Evolutionary conservation across 1,139 yeast species (phyloP), one percentile per base, ranked within the genome.

Genomic region (Kodamaea fungicola): DNA sequence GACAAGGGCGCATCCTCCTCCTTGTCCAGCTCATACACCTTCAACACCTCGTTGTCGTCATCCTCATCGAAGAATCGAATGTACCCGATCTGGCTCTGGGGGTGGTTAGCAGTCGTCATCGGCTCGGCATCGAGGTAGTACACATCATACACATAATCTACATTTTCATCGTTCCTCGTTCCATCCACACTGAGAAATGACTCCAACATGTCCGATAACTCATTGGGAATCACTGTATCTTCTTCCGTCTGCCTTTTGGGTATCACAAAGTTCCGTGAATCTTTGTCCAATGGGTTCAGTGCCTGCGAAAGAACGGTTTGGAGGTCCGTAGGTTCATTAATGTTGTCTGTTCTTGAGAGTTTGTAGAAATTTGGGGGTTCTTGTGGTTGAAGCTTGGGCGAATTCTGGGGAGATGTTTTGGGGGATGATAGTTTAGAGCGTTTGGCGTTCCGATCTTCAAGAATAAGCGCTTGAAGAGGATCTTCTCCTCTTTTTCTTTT

Each of bases 71-170:
- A 78, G 51, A 83, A 82, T 43, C 74, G 71, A 34, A 78, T 73
- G 57, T 80, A 83, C 6, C 92, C 94, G 31, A 83, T 74, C 35
- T 75, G 76, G 12, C 74, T 55, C 42, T 55, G 63, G 55, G 76
- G 74, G 58, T 60, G 73, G 61, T 59, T 76, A 66, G 39, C 73
- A 67, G 34, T 66, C 67, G 71, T 68, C 40, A 66, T 46, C 1
- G 74, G 70, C 38, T 57, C 65, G 2, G 50, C 43, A 6, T 65
- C 52, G 28, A 71, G 50, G 25, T 64, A 67, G 45, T 90, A 90
- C 12, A 90, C 89, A 61, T 90, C 98, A 54, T 88, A 92, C 12
- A 90, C 97, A 49, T 86, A 90, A 27, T 85, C 95, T 12, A 31
- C 36, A 12, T 28, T 24, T 8, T 26, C 25, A 12, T 25, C 34